Evolutionary conservation across 768 basidiomycete genomes (phyloP).

Genomic region (Coprinopsis cinerea): DNA sequence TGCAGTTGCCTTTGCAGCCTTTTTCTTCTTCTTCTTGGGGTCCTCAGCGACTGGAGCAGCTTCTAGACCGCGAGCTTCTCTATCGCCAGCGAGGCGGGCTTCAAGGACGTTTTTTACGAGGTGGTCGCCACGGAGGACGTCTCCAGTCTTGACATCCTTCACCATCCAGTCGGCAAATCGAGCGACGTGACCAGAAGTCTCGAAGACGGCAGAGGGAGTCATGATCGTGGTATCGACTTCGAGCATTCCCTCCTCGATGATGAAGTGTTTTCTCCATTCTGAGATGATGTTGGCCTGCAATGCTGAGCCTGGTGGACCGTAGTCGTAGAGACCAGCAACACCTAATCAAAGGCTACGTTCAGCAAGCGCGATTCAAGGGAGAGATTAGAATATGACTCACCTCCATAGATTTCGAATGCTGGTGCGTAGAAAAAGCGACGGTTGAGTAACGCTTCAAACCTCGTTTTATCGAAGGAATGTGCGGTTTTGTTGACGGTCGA

Average conservation of each 20-base stretch:
- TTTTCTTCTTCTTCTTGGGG: constrained; percentile 78
- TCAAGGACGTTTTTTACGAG: constrained; percentile 90
- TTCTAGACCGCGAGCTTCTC: constrained; percentile 77
- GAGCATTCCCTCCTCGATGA: constrained; percentile 97
- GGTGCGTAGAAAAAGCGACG: constrained; percentile 97
- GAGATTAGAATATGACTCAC: constrained; percentile 38
- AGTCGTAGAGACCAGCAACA: constrained; percentile 96
- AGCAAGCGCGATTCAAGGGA: constrained; percentile 5
- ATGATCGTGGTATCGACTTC: constrained; percentile 98
- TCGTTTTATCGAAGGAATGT: constrained; percentile 81
- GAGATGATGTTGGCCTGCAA: constrained; percentile 95
- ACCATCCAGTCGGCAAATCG: constrained; percentile 99
- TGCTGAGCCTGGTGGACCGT: constrained; percentile 92
- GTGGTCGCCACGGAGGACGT: constrained; percentile 95
- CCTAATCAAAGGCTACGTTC: constrained; percentile 39
- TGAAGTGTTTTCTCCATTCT: constrained; percentile 97
- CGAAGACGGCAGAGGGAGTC: constrained; percentile 92
- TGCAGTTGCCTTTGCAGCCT: constrained; percentile 57
- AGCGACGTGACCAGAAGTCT: constrained; percentile 95
- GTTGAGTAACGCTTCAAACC: constrained; percentile 80
- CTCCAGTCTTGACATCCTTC: constrained; percentile 91
- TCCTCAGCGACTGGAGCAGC: constrained; percentile 52
- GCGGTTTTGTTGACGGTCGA: constrained; percentile 68
- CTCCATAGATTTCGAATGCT: constrained; percentile 98
- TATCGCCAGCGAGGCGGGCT: constrained; percentile 84